Conservation (phyloP, 108 stramenopile genomes). For the Pseudonitzschia pungens region DNA sequence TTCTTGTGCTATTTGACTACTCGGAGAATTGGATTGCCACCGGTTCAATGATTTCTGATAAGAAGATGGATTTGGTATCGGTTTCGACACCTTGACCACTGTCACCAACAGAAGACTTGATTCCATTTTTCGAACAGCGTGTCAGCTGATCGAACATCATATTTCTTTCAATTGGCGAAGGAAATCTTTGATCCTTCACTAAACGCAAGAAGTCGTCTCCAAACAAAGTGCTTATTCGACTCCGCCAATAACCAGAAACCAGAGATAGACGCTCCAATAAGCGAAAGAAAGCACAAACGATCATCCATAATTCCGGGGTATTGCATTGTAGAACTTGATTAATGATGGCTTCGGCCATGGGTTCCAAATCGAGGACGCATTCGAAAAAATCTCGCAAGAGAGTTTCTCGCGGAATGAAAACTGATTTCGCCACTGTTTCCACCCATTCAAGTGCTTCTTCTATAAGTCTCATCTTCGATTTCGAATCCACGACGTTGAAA, state of each 20-base stretch:
- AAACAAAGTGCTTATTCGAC: background rate
- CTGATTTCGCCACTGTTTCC: background rate
- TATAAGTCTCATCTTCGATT: background rate
- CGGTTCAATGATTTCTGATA: constrained; percentile 2
- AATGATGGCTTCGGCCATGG: background rate
- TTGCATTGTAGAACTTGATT: background rate
- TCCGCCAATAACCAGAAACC: constrained; percentile 6
- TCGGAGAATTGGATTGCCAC: background rate
- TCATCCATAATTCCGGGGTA: background rate
- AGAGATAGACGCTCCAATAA: background rate
- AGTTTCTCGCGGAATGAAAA: constrained; percentile 4
- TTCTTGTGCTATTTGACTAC: background rate
- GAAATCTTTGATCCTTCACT: background rate
- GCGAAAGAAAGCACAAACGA: background rate
- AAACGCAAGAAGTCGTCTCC: background rate
- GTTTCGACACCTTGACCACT: background rate
- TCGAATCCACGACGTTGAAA: background rate
- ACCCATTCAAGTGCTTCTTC: constrained; percentile 2
- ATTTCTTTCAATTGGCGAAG: background rate
- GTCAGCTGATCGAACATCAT: background rate
- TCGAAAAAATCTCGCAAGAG: constrained; percentile 15
- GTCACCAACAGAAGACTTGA: background rate
- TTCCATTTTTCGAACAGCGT: background rate
- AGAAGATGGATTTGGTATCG: background rate
- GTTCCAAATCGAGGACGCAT: constrained; percentile 3